A percentile compares a stretch with the other conserved stretches of the same genome.
Conservation (phyloP, 2,329 filamentous ascomycete genomes). For the Byssothecium circinans region DNA sequence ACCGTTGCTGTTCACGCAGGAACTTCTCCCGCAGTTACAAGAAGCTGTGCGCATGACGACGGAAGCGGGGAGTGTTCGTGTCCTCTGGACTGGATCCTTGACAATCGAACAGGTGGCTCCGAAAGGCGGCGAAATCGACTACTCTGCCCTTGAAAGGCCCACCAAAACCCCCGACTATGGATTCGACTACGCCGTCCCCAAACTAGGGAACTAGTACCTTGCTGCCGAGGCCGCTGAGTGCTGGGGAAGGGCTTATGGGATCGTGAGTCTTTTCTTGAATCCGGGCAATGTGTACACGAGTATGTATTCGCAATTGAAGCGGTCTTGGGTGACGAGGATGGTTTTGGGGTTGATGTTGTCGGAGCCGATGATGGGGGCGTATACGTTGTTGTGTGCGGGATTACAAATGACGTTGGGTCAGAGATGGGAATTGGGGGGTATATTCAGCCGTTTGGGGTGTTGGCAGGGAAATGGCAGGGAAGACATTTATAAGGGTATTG, state of each 20-base stretch:
- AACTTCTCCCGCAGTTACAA: conserved; percentile 37
- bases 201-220: conserved; percentile 20
- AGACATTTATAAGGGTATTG: conserved; percentile 35
- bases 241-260: conserved; percentile 6
- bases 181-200: conserved; percentile 15
- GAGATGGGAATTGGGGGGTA: conserved; percentile 35
- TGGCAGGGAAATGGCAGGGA: conserved; percentile 19
- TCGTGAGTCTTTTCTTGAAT: conserved; percentile 29
- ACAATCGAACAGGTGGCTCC: conserved; percentile 7
- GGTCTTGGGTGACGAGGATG: background rate
- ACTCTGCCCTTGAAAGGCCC: conserved; percentile 1
- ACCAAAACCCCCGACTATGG: no score
- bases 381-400: conserved; percentile 13
- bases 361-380: conserved; percentile 9
- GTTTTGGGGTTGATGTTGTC: conserved; percentile 4
- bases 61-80: conserved; percentile 30
- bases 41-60: conserved; percentile 27
- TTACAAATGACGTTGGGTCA: conserved; percentile 3
- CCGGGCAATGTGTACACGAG: conserved; percentile 37
- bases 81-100: conserved; percentile 32
- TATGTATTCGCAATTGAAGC: conserved; percentile 42
- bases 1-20: conserved; percentile 42
- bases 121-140: conserved; percentile 5
- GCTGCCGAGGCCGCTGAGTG: conserved; percentile 12
- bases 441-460: conserved; percentile 52